phyloP scores from a whole-genome alignment of 441 rosid species.

The Adansonia rubrostipa region DNA sequence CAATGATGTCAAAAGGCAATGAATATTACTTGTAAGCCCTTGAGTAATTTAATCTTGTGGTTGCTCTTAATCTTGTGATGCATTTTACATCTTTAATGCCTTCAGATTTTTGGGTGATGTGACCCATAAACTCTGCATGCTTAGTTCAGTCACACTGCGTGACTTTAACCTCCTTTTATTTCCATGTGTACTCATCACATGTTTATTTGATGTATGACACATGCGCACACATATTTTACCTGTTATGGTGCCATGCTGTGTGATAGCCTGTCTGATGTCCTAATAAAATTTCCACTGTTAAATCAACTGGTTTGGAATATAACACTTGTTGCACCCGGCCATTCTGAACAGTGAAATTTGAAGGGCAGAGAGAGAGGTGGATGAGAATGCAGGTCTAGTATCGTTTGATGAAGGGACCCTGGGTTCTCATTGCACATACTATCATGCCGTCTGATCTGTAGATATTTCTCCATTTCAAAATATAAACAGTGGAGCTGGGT shows the following conservation, averaged over 20 bases:
- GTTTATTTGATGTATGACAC: conserved; percentile 6
- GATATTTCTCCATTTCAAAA: not conserved
- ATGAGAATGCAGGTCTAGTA: not conserved
- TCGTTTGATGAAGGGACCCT: not conserved
- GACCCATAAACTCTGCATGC: not conserved
- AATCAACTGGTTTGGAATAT: not conserved
- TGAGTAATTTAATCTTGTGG: not conserved
- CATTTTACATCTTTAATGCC: not conserved
- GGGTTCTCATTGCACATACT: not conserved
- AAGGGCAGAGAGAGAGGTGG: conserved; percentile 8
- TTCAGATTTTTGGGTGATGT: not conserved
- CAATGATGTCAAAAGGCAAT: not conserved
- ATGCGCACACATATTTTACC: not conserved
- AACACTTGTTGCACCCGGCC: not conserved
- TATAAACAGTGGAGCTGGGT: not conserved
- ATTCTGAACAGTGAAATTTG: not conserved
- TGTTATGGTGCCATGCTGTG: not conserved
- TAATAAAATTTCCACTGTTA: not conserved
- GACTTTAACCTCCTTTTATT: not conserved
- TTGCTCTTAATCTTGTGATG: not conserved
- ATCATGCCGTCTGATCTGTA: not conserved
- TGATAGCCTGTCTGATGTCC: not conserved
- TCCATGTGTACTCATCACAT: not conserved
- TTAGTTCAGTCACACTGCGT: not conserved
- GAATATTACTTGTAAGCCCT: not conserved